Base-by-base conservation (phyloP, 2,329 filamentous ascomycete species). In the Tolypocladium nubicola region DNA sequence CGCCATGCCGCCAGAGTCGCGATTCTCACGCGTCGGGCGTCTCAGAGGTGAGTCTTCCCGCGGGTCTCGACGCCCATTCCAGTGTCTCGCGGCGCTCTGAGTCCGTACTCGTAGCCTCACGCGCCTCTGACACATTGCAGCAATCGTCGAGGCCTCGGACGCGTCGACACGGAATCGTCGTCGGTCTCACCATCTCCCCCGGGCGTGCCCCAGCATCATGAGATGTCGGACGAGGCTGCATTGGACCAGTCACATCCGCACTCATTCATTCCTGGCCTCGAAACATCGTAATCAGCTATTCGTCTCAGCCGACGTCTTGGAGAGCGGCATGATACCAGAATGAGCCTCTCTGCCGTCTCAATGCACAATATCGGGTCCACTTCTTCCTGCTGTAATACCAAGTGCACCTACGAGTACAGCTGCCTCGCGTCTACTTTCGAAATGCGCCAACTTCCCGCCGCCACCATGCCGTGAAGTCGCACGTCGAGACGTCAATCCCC, bases 391-490 rank as follows among this genome's bases (percentile, higher is more conserved):
- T 26, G 13, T 14, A 19, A 23, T 49, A 19, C 45, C 45, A 33
- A 14, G 26, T 16, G 45, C 45, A 9, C 14, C 14, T 33, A 53
- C n/a, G n/a, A n/a, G n/a, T n/a, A n/a, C 43, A 38, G 45, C 30
- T 13, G 43, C 49, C 49, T 37, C 55, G 35, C 45, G 23, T 55
- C 61, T 76, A 83, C 66, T 79, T 79, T 59, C 80, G 75, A 66
- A 83, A 86, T 38, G 83, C 83, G 60, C 77, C 75, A 55, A 83
- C 75, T 64, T 85, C 78, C 60, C 83, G 76, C 66, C 81, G 79
- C 91, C 91, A 96, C 91, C 91, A 96, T 19, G 78, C 85, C 52
- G 76, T 76, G 69, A 96, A 96, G 64, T 91, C 82, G 66, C 85
- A 81, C 0, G 89, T 90, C 52, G 80, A 76, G 57, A 93, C 83